A percentile compares a stretch with the other conserved stretches of the same genome.
phyloP scores from a whole-genome alignment of 2,329 filamentous ascomycete species.

The Fusarium vanettenii region DNA sequence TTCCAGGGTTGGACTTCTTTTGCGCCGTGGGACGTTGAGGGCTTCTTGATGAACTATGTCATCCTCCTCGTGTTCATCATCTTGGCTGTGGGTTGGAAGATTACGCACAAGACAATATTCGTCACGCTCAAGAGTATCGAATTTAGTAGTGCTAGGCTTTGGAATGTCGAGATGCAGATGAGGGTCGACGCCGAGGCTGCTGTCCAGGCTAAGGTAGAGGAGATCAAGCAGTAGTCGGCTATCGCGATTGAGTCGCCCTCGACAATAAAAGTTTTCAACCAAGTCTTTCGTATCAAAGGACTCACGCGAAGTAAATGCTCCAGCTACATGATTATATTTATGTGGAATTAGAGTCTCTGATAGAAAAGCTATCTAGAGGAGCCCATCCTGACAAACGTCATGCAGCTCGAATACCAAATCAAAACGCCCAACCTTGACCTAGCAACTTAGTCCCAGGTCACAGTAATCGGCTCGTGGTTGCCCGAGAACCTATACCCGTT shows the following conservation, averaged over 20 bases:
- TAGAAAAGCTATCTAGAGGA: not conserved
- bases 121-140: not conserved
- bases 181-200: not conserved
- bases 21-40: not conserved
- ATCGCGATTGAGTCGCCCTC: no score
- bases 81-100: not conserved
- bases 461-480: slow-evolving; percentile 35
- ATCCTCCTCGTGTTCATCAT: not conserved
- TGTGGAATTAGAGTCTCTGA: not conserved
- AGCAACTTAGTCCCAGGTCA: slow-evolving; percentile 28
- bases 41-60: not conserved
- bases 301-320: not conserved
- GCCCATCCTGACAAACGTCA: not conserved
- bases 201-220: not conserved
- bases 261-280: not conserved
- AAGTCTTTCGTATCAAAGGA: not conserved
- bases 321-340: not conserved
- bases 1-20: not conserved
- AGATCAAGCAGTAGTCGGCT: not conserved
- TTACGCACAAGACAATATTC: not conserved
- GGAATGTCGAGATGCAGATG: not conserved
- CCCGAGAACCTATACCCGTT: slow-evolving; percentile 41
- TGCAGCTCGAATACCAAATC: not conserved
- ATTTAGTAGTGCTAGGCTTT: not conserved
- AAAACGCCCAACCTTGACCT: not conserved